Percentiles rank a stretch among this genome's conserved stretches.
phyloP scores from a whole-genome alignment of 2,329 filamentous ascomycete genomes.

The Didymella pinodella region DNA sequence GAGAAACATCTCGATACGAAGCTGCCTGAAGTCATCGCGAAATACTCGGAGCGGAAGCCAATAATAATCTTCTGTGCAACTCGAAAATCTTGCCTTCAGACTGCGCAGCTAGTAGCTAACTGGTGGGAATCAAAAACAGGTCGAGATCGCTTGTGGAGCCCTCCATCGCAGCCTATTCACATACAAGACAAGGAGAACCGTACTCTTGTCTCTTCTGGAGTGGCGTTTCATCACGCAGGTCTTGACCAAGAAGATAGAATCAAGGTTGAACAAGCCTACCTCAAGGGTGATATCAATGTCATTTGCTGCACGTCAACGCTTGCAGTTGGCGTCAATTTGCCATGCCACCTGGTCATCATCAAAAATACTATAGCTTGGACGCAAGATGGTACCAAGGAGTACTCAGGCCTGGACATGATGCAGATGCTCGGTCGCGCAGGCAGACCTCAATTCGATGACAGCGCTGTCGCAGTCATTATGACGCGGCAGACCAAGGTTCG shows the following conservation, averaged over 20 bases:
- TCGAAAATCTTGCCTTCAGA: slow-evolving; percentile 71
- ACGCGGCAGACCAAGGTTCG: slow-evolving; percentile 70
- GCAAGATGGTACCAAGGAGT: slow-evolving; percentile 67
- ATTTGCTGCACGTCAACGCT: slow-evolving; percentile 90
- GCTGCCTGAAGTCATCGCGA: slow-evolving; percentile 71
- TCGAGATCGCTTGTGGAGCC: slow-evolving; percentile 68
- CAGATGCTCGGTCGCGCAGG: slow-evolving; percentile 90
- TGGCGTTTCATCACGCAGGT: slow-evolving; percentile 85
- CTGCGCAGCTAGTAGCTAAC: slow-evolving; percentile 71
- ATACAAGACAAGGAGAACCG: slow-evolving; percentile 69
- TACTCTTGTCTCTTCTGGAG: slow-evolving; percentile 63
- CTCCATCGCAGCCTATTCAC: slow-evolving; percentile 60
- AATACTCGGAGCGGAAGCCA: slow-evolving; percentile 74
- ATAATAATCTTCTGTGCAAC: slow-evolving; percentile 87
- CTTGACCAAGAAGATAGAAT: slow-evolving; percentile 70
- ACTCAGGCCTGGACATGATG: slow-evolving; percentile 84
- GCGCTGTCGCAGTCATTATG: slow-evolving; percentile 79
- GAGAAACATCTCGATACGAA: slow-evolving; percentile 72
- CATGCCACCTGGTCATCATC: slow-evolving; percentile 82
- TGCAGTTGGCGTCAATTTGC: slow-evolving; percentile 83
- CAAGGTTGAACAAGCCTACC: slow-evolving; percentile 71
- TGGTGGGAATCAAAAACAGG: slow-evolving; percentile 66
- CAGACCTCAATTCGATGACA: slow-evolving; percentile 81
- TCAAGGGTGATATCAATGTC: slow-evolving; percentile 75
- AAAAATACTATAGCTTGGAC: slow-evolving; percentile 76